Percentiles rank a stretch among this genome's conserved stretches.
Conservation (phyloP, 371 early-diverging fungal genomes). For the Capillidium rhysosporum region DNA sequence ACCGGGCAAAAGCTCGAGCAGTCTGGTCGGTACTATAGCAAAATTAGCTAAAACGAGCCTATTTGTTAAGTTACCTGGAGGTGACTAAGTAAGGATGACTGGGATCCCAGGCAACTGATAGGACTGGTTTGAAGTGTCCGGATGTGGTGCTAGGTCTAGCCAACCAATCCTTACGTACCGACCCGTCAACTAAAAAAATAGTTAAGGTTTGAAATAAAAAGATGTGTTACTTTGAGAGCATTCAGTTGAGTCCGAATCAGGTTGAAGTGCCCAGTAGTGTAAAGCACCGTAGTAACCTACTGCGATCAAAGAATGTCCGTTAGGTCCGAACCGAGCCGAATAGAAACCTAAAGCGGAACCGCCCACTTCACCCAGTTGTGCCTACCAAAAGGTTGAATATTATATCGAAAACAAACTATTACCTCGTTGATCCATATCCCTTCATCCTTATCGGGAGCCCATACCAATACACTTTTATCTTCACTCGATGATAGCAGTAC, state of each 20-base stretch:
- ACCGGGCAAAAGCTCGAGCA: slow-evolving; percentile 46
- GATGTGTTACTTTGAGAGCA: slow-evolving; percentile 13
- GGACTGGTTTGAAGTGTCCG: slow-evolving; percentile 11
- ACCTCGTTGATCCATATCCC: slow-evolving; percentile 67
- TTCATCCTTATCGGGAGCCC: slow-evolving; percentile 61
- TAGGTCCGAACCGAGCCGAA: slow-evolving; percentile 50
- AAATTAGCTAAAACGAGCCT: neutral
- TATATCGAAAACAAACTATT: too few relatives aligned
- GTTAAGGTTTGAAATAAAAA: neutral
- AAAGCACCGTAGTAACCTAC: slow-evolving; percentile 78
- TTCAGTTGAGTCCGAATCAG: slow-evolving; percentile 9
- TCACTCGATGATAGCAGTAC: slow-evolving; percentile 69
- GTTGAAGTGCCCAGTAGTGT: slow-evolving; percentile 51
- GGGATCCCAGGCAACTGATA: slow-evolving; percentile 69
- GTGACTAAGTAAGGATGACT: slow-evolving; percentile 47
- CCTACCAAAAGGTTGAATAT: slow-evolving; percentile 5
- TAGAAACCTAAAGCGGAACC: slow-evolving; percentile 67
- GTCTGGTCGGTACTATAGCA: slow-evolving; percentile 67
- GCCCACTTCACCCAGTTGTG: slow-evolving; percentile 80
- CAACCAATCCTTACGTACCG: too few relatives aligned
- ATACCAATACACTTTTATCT: slow-evolving; percentile 83
- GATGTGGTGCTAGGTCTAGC: slow-evolving; percentile 4
- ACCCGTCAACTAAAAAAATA: neutral
- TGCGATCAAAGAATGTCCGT: slow-evolving; percentile 43
- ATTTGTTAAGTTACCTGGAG: slow-evolving; percentile 20